A percentile compares a stretch with the other conserved stretches of the same genome.
phyloP scores from a whole-genome alignment of 2,329 filamentous ascomycete genomes.

The Colletotrichum costaricense region DNA sequence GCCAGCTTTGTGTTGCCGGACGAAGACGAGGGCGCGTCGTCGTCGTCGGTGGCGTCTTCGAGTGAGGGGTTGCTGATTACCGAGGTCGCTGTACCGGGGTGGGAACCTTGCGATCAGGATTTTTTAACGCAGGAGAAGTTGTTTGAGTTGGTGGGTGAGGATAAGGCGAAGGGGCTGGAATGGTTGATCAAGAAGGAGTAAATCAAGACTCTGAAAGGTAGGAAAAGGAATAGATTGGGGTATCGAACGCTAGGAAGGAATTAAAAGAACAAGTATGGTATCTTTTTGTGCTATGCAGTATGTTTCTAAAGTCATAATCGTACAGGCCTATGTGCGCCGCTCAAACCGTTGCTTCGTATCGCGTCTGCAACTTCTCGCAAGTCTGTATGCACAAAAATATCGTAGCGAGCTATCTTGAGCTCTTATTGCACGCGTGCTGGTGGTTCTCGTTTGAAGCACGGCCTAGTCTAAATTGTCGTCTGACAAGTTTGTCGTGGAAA shows the following conservation, averaged over 20 bases:
- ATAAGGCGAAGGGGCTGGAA: background rate
- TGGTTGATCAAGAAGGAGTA: background rate
- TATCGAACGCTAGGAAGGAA: too few relatives aligned
- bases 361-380: background rate
- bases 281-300: background rate
- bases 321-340: background rate
- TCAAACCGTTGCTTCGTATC: background rate
- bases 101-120: background rate
- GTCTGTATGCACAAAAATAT: too few relatives aligned
- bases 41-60: conserved; percentile 4
- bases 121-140: background rate
- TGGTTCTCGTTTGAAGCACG: too few relatives aligned
- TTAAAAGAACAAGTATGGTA: background rate
- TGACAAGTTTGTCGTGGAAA: background rate
- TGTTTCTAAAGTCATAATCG: background rate
- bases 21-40: conserved; percentile 48
- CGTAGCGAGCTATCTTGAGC: too few relatives aligned
- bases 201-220: background rate
- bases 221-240: background rate
- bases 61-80: background rate
- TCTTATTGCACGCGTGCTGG: too few relatives aligned
- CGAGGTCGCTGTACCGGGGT: background rate
- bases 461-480: background rate
- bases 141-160: background rate
- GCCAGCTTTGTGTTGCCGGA: conserved; percentile 67